Conservation (phyloP, 176 grass and related monocot genomes). For the Saccharum spontaneum region DNA sequence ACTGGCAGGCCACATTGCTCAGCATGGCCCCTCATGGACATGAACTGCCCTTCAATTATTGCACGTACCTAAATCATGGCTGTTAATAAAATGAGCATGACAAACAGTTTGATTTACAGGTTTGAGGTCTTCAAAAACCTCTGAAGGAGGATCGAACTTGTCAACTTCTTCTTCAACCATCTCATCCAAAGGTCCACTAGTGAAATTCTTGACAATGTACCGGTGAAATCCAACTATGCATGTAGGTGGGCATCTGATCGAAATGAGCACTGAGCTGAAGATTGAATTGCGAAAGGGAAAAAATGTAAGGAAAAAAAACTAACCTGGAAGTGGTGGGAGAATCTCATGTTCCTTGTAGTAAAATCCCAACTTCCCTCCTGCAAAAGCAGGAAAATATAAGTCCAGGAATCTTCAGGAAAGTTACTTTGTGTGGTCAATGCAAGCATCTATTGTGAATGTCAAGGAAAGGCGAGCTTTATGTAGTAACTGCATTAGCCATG, state of each 20-base stretch:
- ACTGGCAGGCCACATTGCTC: conserved; percentile 74
- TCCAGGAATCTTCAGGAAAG: conserved; percentile 23
- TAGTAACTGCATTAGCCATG: conserved; percentile 5
- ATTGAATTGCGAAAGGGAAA: neutral
- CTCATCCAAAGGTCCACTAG: conserved; percentile 31
- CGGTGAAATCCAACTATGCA: conserved; percentile 62
- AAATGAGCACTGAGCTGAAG: conserved; percentile 27
- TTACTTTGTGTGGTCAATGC: neutral
- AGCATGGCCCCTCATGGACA: conserved; percentile 84
- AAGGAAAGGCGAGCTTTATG: conserved; percentile 16
- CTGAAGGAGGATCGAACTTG: conserved; percentile 73
- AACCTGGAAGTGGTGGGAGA: conserved; percentile 81
- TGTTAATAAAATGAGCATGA: neutral
- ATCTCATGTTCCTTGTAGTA: conserved; percentile 96
- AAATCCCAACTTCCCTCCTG: conserved; percentile 77
- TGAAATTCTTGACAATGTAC: conserved; percentile 45
- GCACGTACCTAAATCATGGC: conserved; percentile 44
- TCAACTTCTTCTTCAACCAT: conserved; percentile 30
- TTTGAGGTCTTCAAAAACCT: conserved; percentile 41
- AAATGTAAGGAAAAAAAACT: conserved; percentile 17
- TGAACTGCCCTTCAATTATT: conserved; percentile 74
- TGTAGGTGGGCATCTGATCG: neutral
- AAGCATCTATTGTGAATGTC: conserved; percentile 11
- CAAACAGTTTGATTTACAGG: neutral
- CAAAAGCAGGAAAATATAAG: neutral